These are phyloP conservation scores for Scytalidium lignicola DNA, from an alignment of 2,329 filamentous ascomycete species.

Conservation along the genomic window DNA sequence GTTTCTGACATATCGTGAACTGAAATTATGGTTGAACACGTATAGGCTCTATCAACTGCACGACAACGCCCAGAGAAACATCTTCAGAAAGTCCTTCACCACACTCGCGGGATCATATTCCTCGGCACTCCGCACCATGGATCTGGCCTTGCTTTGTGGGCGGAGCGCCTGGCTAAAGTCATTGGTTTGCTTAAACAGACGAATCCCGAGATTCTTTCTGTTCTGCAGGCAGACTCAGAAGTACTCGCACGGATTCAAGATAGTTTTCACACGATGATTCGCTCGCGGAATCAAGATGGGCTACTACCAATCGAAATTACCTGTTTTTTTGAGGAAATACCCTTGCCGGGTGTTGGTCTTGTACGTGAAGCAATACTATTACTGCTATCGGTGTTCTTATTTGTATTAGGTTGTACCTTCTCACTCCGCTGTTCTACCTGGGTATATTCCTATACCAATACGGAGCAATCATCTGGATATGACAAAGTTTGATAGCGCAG, in stretches of 20 bases:
- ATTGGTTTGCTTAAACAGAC: conserved; percentile 28
- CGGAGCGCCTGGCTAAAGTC: conserved; percentile 20
- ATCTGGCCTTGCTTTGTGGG: conserved; percentile 30
- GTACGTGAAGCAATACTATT: no score
- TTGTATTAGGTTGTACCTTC: no score
- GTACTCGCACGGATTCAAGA: conserved; percentile 20
- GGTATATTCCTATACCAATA: background rate
- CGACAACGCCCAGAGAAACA: conserved; percentile 18
- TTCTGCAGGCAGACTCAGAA: conserved; percentile 24
- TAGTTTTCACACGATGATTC: conserved; percentile 24
- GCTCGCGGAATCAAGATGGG: conserved; percentile 15
- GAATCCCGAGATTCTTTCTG: conserved; percentile 26
- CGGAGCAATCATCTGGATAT: conserved; percentile 22
- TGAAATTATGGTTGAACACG: no score
- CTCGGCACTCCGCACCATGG: conserved; percentile 33
- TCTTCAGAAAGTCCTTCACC: conserved; percentile 24
- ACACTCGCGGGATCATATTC: conserved; percentile 27
- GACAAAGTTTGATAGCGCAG: conserved; percentile 15
- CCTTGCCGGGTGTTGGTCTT: conserved; percentile 16
- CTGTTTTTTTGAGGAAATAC: conserved; percentile 33
- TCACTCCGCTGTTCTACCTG: no score
- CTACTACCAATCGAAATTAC: conserved; percentile 19
- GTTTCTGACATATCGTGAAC: no score
- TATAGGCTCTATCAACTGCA: conserved; percentile 29
- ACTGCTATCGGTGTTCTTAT: no score